Conservation (phyloP, 495 filamentous ascomycete species). For the Podospora pseudoanserina region DNA sequence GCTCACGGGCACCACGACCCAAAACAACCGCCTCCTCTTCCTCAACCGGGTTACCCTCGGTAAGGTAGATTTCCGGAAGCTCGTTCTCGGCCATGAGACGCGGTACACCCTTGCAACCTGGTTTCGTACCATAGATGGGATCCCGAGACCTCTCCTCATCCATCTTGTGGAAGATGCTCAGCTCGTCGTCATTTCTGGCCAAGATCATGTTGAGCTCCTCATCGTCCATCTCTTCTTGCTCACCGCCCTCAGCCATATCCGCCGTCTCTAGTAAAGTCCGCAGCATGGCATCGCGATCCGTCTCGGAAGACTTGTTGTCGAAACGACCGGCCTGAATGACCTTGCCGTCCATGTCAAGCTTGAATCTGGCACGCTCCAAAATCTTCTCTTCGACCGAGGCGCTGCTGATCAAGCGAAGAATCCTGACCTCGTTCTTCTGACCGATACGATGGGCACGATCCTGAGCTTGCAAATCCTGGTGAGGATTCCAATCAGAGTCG, state of each 20-base stretch:
- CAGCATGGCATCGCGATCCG: constrained; percentile 93
- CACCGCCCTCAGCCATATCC: constrained; percentile 75
- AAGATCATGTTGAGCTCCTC: constrained; percentile 91
- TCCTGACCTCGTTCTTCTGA: constrained; percentile 98
- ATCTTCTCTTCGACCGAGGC: constrained; percentile 99
- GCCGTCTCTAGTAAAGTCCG: constrained; percentile 87
- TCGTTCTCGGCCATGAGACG: constrained; percentile 86
- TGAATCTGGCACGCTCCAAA: constrained; percentile 91
- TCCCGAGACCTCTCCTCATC: constrained; percentile 67
- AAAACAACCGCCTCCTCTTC: constrained; percentile 68
- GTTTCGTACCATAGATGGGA: constrained; percentile 63
- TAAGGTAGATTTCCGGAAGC: constrained; percentile 88
- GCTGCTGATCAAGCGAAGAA: constrained; percentile 88
- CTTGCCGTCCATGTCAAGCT: constrained; percentile 98
- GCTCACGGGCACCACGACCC: constrained; percentile 89
- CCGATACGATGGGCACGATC: constrained; percentile 99
- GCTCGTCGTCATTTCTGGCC: constrained; percentile 70
- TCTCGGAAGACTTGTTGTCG: constrained; percentile 98
- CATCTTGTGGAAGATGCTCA: constrained; percentile 66
- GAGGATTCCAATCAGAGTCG: constrained; percentile 99
- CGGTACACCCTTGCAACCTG: constrained; percentile 58
- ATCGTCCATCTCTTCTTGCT: constrained; percentile 94
- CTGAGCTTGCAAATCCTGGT: constrained; percentile 97
- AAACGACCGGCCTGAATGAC: constrained; percentile 99
- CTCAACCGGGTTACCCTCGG: constrained; percentile 82